Evolutionary conservation across 2,329 filamentous ascomycete genomes (phyloP), one percentile per base, ranked within the genome.

Genomic region (Aureobasidium sp.): DNA sequence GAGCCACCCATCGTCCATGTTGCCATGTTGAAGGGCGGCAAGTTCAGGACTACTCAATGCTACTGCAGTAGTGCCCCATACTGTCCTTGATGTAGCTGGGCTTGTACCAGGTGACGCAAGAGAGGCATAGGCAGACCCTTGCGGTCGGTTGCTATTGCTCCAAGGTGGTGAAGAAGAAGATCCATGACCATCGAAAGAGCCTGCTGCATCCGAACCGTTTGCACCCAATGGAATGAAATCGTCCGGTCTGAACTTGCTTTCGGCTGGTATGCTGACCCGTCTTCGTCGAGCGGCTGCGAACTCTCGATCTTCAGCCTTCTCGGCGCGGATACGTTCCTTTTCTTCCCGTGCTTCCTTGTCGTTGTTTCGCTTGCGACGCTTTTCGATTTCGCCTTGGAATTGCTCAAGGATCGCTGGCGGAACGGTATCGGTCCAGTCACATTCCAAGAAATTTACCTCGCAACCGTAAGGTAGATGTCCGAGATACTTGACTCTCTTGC

Each of bases 361-460:
- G 6, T 81, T 81, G 68, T 95, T 92, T 60, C 84, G 82, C 73
- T 88, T 91, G 62, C 91, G 82, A 59, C 92, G 82, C 62, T 84
- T 82, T 66, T 90, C 88, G 59, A 94, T 88, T 64, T 96, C 91
- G 0, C 80, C 76, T n/a, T 82, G 79, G 74, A 96, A 97, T 1
- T 82, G 81, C 43, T 85, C 85, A n/a, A 97, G 78, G 3, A 90
- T 82, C 56, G 90, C 87, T 0, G 86, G 81, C 3, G 86, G 82
- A 5, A 97, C 89, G 41, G 94, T 89, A 67, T 96, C 92, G 3
- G 90, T 92, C 92, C 92, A 97, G 73, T 97, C 92, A 71, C 92
- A 97, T 75, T 97, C 92, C 1, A 97, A 75, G 69, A 96, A 96
- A 67, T 83, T 91, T 46, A 97, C 89, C 67, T 96, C 88, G 72